These are phyloP conservation scores for Citropsis articulata DNA, from an alignment of 345 rosid genomes.

Conservation along the genomic window DNA sequence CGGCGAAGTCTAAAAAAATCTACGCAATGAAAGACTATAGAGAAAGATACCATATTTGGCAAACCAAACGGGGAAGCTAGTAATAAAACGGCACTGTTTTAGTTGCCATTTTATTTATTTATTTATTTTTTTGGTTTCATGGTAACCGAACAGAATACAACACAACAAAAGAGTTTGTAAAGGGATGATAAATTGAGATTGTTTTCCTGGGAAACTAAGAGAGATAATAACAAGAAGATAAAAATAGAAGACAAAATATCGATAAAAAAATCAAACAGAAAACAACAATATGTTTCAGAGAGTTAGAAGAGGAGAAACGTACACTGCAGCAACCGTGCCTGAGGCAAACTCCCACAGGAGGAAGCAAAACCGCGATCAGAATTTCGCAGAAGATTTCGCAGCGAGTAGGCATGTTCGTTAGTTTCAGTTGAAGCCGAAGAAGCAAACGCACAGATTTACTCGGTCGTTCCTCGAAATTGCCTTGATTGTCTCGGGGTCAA, in stretches of 20 bases:
- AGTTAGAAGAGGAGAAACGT: neutral
- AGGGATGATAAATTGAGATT: too few relatives aligned
- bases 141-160: neutral
- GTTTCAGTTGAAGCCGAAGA: neutral
- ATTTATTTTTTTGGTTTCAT: neutral
- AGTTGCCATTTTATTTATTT: too few relatives aligned
- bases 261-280: neutral
- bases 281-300: neutral
- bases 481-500: too few relatives aligned
- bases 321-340: slow-evolving; percentile 50
- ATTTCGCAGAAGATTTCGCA: slow-evolving; percentile 45
- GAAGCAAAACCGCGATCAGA: slow-evolving; percentile 40
- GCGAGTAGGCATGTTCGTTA: slow-evolving; percentile 31
- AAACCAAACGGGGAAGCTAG: neutral
- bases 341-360: slow-evolving; percentile 47
- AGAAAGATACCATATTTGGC: neutral
- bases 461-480: too few relatives aligned
- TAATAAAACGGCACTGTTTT: too few relatives aligned
- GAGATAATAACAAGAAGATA: neutral
- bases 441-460: too few relatives aligned
- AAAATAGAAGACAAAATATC: neutral
- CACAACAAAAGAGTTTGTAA: neutral
- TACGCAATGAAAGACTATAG: too few relatives aligned
- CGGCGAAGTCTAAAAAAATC: too few relatives aligned
- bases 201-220: neutral